Percentiles rank a stretch among this genome's conserved stretches.
Evolutionary conservation across 352 stramenopile genomes (phyloP).

Genomic region (Pythium phragmitis): DNA sequence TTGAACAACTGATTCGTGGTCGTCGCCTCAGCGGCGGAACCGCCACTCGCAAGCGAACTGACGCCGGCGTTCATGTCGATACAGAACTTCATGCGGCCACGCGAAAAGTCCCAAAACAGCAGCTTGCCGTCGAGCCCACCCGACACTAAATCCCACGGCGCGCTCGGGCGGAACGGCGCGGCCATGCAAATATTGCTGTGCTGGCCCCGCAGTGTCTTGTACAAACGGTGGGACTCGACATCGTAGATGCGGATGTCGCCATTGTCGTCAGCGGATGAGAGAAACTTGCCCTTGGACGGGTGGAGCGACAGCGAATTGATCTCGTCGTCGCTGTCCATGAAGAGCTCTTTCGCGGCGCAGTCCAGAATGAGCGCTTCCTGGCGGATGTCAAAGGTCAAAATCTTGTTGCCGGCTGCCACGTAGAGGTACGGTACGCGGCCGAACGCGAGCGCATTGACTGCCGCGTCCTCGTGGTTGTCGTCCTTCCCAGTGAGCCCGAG

Average conservation of each 20-base stretch:
- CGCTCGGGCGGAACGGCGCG: slow-evolving; percentile 66
- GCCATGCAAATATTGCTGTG: slow-evolving; percentile 71
- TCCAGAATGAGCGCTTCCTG: slow-evolving; percentile 54
- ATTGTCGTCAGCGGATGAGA: slow-evolving; percentile 64
- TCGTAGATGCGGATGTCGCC: slow-evolving; percentile 74
- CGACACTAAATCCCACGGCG: slow-evolving; percentile 72
- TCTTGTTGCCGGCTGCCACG: slow-evolving; percentile 54
- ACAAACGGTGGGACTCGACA: slow-evolving; percentile 47
- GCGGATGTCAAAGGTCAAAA: slow-evolving; percentile 72
- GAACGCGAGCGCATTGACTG: slow-evolving; percentile 69
- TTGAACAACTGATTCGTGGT: slow-evolving; percentile 72
- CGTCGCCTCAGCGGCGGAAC: background rate
- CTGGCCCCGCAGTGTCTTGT: slow-evolving; percentile 65
- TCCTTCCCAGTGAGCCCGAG: slow-evolving; percentile 34
- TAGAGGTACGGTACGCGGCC: slow-evolving; percentile 44
- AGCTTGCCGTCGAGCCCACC: slow-evolving; percentile 67
- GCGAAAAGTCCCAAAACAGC: slow-evolving; percentile 78
- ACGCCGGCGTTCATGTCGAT: slow-evolving; percentile 65
- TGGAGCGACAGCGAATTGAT: slow-evolving; percentile 66
- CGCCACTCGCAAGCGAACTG: slow-evolving; percentile 28
- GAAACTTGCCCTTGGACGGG: slow-evolving; percentile 48
- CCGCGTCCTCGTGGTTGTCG: slow-evolving; percentile 37
- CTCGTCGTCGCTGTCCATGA: slow-evolving; percentile 65
- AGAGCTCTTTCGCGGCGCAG: slow-evolving; percentile 50
- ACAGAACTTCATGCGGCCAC: slow-evolving; percentile 62